A percentile compares a stretch with the other conserved stretches of the same genome.
Conservation (phyloP, 257 asterid species). For the Apocynum venetum region DNA sequence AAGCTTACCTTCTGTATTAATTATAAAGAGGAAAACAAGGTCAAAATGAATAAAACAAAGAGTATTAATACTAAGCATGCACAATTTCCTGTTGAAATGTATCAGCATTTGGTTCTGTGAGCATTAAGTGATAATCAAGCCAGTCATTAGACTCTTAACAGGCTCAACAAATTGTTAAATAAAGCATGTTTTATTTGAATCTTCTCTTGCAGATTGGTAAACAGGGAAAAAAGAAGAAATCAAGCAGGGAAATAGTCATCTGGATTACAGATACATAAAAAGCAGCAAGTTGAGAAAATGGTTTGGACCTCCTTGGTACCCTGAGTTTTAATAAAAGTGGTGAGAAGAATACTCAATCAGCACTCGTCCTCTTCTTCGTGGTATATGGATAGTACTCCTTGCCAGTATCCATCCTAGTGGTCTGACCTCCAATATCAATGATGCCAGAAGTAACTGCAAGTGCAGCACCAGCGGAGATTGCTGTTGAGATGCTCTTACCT, state of each 20-base stretch:
- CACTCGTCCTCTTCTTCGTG: conserved; percentile 60
- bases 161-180: not conserved
- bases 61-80: not conserved
- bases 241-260: not conserved
- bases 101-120: not conserved
- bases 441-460: conserved; percentile 66
- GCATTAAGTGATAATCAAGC: not conserved
- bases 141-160: not conserved
- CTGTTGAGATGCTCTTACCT: conserved; percentile 82
- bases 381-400: conserved; percentile 81
- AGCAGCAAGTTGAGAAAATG: conserved; percentile 8
- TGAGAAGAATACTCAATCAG: conserved; percentile 24
- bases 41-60: not conserved
- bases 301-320: conserved; percentile 8
- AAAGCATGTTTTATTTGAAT: conserved; percentile 15
- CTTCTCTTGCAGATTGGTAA: conserved; percentile 5
- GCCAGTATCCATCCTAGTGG: conserved; percentile 67
- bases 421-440: conserved; percentile 70
- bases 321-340: too few relatives aligned
- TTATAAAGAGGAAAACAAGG: not conserved
- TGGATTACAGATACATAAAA: conserved; percentile 1
- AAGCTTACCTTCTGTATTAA: not conserved
- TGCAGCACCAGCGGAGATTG: conserved; percentile 77
- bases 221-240: not conserved
- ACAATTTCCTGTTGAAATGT: not conserved